phyloP scores from a whole-genome alignment of 2,329 filamentous ascomycete species.

The Cyphellophora attinorum region DNA sequence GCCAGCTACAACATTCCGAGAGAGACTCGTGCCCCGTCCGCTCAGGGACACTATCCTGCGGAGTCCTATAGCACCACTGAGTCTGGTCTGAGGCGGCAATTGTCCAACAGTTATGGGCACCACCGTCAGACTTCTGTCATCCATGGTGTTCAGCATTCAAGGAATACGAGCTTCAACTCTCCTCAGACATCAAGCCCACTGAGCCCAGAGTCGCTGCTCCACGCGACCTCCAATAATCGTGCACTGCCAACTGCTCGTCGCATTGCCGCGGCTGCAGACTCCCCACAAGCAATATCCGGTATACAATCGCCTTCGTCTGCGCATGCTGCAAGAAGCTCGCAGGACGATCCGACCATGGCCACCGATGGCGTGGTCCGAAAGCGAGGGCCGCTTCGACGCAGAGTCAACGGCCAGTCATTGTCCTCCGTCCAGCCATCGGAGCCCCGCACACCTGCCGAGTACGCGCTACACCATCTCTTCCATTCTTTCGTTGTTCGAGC shows the following conservation, averaged over 20 bases:
- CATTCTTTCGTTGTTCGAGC: constrained; percentile 94
- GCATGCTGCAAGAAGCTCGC: too few relatives aligned
- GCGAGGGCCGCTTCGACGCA: neutral
- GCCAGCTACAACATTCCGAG: constrained; percentile 1
- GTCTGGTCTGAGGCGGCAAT: constrained; percentile 37
- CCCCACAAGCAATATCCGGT: too few relatives aligned
- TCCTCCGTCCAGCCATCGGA: constrained; percentile 65
- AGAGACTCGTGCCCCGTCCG: neutral
- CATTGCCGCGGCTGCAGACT: too few relatives aligned
- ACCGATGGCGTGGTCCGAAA: neutral
- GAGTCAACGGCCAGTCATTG: constrained; percentile 3
- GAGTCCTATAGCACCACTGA: constrained; percentile 6
- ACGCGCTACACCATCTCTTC: constrained; percentile 91
- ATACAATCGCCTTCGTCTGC: too few relatives aligned
- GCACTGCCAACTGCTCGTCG: neutral
- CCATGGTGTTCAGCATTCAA: constrained; percentile 80
- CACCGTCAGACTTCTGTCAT: constrained; percentile 96
- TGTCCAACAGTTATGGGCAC: constrained; percentile 62
- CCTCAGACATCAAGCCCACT: constrained; percentile 69
- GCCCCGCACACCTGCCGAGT: constrained; percentile 91
- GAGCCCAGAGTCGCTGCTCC: constrained; percentile 18
- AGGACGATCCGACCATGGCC: too few relatives aligned
- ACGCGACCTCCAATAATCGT: constrained; percentile 1
- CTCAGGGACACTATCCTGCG: constrained; percentile 1
- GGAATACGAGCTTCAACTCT: constrained; percentile 80